phyloP scores from a whole-genome alignment of 1,284 basidiomycete species.

The Puccinia brachypodii region DNA sequence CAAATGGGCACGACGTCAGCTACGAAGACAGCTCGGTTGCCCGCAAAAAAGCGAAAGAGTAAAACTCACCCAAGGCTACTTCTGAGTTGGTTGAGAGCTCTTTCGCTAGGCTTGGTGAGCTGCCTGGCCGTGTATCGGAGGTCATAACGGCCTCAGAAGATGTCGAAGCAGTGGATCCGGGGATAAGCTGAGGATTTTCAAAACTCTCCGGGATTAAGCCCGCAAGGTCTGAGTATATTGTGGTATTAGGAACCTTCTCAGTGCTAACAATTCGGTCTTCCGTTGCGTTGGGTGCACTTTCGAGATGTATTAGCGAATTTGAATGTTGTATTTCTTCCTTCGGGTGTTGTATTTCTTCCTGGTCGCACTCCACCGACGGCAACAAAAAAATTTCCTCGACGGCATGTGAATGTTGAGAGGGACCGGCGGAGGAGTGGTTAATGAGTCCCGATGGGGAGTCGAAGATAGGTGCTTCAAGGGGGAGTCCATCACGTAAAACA shows the following conservation, averaged over 20 bases:
- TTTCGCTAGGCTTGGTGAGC: background rate
- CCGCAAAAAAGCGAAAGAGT: too few relatives aligned
- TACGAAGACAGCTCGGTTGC: too few relatives aligned
- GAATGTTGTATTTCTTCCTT: background rate
- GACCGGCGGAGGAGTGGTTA: background rate
- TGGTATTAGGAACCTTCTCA: too few relatives aligned
- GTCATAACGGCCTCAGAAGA: background rate
- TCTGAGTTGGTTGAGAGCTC: background rate
- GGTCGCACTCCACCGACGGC: background rate
- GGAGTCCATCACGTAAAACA: background rate
- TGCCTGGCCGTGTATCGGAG: background rate
- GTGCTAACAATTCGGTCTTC: too few relatives aligned
- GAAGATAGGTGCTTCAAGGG: background rate
- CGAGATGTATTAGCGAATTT: background rate
- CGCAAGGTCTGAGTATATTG: too few relatives aligned
- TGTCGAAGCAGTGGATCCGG: background rate
- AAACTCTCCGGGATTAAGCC: too few relatives aligned
- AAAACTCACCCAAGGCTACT: too few relatives aligned
- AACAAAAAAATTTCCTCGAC: background rate
- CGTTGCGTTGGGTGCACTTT: too few relatives aligned
- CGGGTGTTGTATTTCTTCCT: background rate
- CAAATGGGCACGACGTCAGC: background rate
- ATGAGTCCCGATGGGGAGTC: background rate
- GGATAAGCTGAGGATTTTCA: too few relatives aligned
- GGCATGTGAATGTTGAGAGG: background rate